Percentiles rank a stretch among this genome's conserved stretches.
Conservation (phyloP, 2,329 filamentous ascomycete genomes). For the Didymella exigua region DNA sequence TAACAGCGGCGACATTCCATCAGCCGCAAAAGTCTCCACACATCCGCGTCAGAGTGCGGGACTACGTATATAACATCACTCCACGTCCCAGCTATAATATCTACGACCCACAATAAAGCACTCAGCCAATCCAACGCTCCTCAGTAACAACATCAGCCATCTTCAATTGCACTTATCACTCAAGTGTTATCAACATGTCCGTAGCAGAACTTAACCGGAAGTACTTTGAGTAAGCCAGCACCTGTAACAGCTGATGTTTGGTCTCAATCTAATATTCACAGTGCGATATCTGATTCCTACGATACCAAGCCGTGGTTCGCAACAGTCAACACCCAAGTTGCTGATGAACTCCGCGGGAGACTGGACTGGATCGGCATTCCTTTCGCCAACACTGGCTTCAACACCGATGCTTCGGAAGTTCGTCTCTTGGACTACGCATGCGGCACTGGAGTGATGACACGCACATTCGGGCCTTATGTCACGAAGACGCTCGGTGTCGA, state of each 20-base stretch:
- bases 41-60: neutral
- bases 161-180: neutral
- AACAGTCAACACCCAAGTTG: slow-evolving; percentile 60
- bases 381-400: slow-evolving; percentile 51
- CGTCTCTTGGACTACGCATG: slow-evolving; percentile 77
- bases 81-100: no score
- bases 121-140: neutral
- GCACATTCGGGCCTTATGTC: slow-evolving; percentile 67
- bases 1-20: slow-evolving; percentile 13
- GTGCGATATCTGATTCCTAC: slow-evolving; percentile 61
- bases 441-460: slow-evolving; percentile 67
- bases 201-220: slow-evolving; percentile 44
- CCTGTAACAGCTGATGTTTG: neutral
- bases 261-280: slow-evolving; percentile 33
- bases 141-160: neutral
- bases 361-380: slow-evolving; percentile 67
- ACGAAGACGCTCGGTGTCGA: slow-evolving; percentile 72
- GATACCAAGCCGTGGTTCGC: slow-evolving; percentile 60
- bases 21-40: slow-evolving; percentile 4
- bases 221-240: slow-evolving; percentile 41
- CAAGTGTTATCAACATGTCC: slow-evolving; percentile 28
- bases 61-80: slow-evolving; percentile 3
- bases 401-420: slow-evolving; percentile 47
- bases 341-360: slow-evolving; percentile 58
- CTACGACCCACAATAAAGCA: neutral